Percentiles rank a stretch among this genome's conserved stretches.
Conservation (phyloP, 495 filamentous ascomycete species). For the Haplographium delicatum region DNA sequence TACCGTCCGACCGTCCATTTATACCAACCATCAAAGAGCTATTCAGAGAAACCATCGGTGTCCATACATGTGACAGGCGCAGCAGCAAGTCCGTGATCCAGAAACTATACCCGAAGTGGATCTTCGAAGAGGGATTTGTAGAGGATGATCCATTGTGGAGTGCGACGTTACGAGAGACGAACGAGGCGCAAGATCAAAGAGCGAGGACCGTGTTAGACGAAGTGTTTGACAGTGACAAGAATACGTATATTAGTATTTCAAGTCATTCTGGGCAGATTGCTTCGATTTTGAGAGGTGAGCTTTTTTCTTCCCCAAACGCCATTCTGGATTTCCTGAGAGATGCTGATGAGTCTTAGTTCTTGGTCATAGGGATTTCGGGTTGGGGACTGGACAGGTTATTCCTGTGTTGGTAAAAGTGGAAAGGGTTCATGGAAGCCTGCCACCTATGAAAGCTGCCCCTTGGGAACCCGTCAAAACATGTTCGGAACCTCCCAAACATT, state of each 20-base stretch:
- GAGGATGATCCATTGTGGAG: conserved; percentile 60
- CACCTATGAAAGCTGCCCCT: background rate
- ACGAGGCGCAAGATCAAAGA: conserved; percentile 49
- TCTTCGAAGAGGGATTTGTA: conserved; percentile 57
- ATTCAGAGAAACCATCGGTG: conserved; percentile 64
- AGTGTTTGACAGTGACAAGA: conserved; percentile 56
- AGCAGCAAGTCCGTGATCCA: conserved; percentile 52
- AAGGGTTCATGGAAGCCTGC: conserved; percentile 5
- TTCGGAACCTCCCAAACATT: conserved; percentile 10
- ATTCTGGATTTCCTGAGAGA: background rate
- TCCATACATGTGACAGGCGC: conserved; percentile 78
- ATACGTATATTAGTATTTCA: conserved; percentile 60
- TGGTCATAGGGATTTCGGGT: conserved; percentile 53
- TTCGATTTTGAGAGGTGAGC: conserved; percentile 45
- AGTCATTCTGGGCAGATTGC: conserved; percentile 64
- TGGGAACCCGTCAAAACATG: conserved; percentile 6
- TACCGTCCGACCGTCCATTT: conserved; percentile 48
- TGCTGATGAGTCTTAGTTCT: conserved; percentile 31
- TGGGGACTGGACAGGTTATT: conserved; percentile 65
- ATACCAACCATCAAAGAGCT: conserved; percentile 62
- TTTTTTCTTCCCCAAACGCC: background rate
- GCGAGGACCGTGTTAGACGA: conserved; percentile 52
- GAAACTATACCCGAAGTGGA: conserved; percentile 50
- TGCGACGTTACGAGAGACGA: conserved; percentile 47
- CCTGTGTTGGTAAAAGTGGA: conserved; percentile 59